Conservation (phyloP, 1,284 basidiomycete genomes). For the Phellinidium pouzarii region DNA sequence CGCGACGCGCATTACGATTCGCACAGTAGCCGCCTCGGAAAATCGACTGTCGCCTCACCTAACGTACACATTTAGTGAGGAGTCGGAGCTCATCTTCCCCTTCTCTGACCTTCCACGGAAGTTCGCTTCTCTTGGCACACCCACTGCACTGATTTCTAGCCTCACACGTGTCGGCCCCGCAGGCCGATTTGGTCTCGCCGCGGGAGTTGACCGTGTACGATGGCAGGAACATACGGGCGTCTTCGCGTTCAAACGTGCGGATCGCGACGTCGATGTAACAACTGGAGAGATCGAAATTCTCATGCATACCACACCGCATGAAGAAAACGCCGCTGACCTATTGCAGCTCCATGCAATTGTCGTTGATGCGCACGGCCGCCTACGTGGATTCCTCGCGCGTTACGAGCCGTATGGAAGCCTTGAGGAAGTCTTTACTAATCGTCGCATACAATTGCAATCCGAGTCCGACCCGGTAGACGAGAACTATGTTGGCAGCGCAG, state of each 20-base stretch:
- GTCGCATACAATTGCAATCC: neutral
- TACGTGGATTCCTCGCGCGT: constrained; percentile 7
- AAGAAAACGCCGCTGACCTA: neutral
- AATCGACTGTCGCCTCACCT: neutral
- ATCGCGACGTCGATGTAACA: neutral
- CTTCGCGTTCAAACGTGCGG: constrained; percentile 6
- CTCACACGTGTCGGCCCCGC: constrained; percentile 3
- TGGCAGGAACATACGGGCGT: constrained; percentile 1
- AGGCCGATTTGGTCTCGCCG: neutral
- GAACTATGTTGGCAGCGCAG: constrained; percentile 1
- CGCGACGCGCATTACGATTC: constrained; percentile 4
- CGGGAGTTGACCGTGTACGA: constrained; percentile 4
- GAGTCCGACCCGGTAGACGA: too few relatives aligned
- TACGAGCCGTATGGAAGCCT: constrained; percentile 8
- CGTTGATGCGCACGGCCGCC: neutral
- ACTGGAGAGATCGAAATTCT: constrained; percentile 6
- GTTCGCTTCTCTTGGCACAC: neutral
- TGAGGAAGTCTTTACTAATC: constrained; percentile 7
- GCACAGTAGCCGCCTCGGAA: neutral
- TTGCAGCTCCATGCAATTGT: neutral
- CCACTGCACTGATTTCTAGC: neutral
- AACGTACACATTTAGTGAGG: constrained; percentile 2
- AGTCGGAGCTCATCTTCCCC: constrained; percentile 5
- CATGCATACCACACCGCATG: neutral
- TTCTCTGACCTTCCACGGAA: neutral